Evolutionary conservation across 2,329 filamentous ascomycete species (phyloP), one percentile per base, ranked within the genome.

Genomic region (Trichoderma koningiopsis): DNA sequence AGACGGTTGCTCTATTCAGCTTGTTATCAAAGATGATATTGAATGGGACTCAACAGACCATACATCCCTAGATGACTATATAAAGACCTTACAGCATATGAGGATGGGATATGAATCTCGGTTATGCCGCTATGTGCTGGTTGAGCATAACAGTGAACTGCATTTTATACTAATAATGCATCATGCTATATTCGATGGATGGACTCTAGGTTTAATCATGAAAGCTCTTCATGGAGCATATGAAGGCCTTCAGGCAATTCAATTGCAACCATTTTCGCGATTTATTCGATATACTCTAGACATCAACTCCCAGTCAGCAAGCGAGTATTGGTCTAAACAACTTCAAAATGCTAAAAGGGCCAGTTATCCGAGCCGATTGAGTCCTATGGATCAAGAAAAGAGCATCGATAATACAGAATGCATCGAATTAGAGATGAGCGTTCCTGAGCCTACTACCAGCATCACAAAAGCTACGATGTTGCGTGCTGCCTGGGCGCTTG

Each of bases 131-230:
- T 69, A 64, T 47, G 60, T 33, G 0, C 7, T 69, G 1, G 35
- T 65, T 10, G 13, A 35, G 13, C 6, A 65, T n/a, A 2, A 31
- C 0, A 2, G 22, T 2, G 10, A 10, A 0, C n/a, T 31, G 0
- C 73, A 55, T 11, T 72, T 77, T 7, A 68, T 76, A 0, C 74
- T 72, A 70, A 74, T 73, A 0, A 70, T 74, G 2, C 75, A 77
- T 29, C 76, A 78, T 40, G 72, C 75, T 0, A 33, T 77, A 1
- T 78, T 77, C 27, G 77, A 78, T 55, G 76, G 76, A 8, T 76
- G 74, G 72, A 73, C 75, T 0, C 58, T 74, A 19, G 47, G 35
- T 6, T 33, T 73, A 1, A 68, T 75, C 4, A 27, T 73, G 14
- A 56, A 74, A 11, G 37, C 57, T 2, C 56, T 76, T 0, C 11